Evolutionary conservation across 2,329 filamentous ascomycete species (phyloP), one percentile per base, ranked within the genome.

Genomic region (Pseudogymnoascus sp.): DNA sequence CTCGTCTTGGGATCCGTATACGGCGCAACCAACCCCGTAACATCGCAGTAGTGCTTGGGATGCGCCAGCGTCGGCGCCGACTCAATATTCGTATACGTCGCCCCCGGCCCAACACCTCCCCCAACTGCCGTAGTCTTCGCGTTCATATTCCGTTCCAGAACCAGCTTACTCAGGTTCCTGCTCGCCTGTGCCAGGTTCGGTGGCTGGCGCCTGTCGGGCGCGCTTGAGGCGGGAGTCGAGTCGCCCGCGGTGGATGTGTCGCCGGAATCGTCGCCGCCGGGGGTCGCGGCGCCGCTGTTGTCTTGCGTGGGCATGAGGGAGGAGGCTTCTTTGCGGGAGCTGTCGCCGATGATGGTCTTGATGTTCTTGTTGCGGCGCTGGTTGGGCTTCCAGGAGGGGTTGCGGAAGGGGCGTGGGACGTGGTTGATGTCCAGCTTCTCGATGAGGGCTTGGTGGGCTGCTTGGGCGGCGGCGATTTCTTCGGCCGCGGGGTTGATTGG

Each of bases 331-430:
- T 89, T 90, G 68, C 91, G 88, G 20, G 89, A 85, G 11, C 89
- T 90, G 70, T 99, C 94, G 63, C 91, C 89, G 64, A 99, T 82
- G 65, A 99, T 94, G 69, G 96, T 90, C 76, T 97, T 97, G 76
- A 97, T 87, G 75, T 96, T 97, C 80, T 99, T 99, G 84, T 99
- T 99, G 75, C 94, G 90, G 59, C 94, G 92, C 75, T 92, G 88
- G 67, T 93, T 91, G 14, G 94, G 91, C 71, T 90, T 92, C 94
- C 94, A 99, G 73, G 85, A 78, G 2, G 88, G 80, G 72, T 92
- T 96, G 74, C 93, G 92, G 80, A 97, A 99, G 70, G 86, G 88
- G 77, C 95, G 96, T 69, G 86, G 86, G 71, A 90, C 85, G 63
- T 86, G 84, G 74, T 94, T 88, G 70, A 97, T 91, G 79, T 99